Evolutionary conservation across 2,329 filamentous ascomycete species (phyloP).

Genomic region (Septoria petroselini): DNA sequence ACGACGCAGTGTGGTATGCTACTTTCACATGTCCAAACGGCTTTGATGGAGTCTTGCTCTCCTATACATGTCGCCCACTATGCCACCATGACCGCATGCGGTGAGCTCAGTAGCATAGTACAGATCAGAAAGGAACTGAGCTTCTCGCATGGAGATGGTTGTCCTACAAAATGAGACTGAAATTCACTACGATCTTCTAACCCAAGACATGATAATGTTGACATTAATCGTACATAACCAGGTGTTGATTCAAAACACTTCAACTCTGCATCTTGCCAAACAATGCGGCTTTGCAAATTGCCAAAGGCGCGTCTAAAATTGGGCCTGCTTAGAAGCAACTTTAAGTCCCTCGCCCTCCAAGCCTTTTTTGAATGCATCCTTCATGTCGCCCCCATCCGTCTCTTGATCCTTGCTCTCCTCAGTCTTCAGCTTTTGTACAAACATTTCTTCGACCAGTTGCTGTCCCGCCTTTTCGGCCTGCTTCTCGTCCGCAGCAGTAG

Average conservation of each 20-base stretch:
- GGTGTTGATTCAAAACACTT: neutral
- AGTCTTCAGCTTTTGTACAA: slow-evolving; percentile 41
- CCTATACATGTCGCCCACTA: no score
- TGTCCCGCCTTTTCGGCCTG: slow-evolving; percentile 46
- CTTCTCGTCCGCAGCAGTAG: slow-evolving; percentile 35
- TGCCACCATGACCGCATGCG: no score
- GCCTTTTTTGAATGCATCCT: slow-evolving; percentile 43
- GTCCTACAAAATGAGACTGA: no score
- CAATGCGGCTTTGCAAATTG: neutral
- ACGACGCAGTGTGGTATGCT: no score
- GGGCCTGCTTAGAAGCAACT: slow-evolving; percentile 34
- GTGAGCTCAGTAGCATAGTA: no score
- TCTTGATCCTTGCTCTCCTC: slow-evolving; percentile 19
- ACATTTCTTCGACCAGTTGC: slow-evolving; percentile 42
- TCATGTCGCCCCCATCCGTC: slow-evolving; percentile 36
- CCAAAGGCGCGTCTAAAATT: slow-evolving; percentile 8
- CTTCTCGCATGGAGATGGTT: no score
- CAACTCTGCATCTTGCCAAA: neutral
- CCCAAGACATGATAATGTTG: neutral
- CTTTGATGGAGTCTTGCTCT: no score
- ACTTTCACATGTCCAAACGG: no score
- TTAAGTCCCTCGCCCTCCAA: slow-evolving; percentile 45
- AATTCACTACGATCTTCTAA: neutral
- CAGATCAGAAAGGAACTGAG: no score
- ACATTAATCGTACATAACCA: neutral